A percentile compares a stretch with the other conserved stretches of the same genome.
phyloP scores from a whole-genome alignment of 371 early-diverging fungal genomes.

The Dichotomocladium elegans region DNA sequence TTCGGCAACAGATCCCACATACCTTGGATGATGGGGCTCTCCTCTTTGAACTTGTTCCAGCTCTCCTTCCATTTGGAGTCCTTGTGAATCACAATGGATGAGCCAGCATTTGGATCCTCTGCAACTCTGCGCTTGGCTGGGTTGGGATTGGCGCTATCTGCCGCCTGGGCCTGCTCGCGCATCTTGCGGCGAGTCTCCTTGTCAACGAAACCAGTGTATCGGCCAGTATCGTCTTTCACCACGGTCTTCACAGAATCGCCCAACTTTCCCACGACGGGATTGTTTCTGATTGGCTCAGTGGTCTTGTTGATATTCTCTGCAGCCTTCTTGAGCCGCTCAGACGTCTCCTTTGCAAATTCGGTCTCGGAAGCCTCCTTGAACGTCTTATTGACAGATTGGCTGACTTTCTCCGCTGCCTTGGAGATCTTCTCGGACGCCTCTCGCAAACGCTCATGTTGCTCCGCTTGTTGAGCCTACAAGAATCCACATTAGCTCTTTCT shows the following conservation, averaged over 20 bases:
- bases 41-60: conserved; percentile 92
- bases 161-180: conserved; percentile 53
- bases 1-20: conserved; percentile 4
- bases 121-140: conserved; percentile 20
- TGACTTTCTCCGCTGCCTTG: conserved; percentile 73
- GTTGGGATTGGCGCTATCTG: conserved; percentile 8
- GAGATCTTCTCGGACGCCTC: conserved; percentile 76
- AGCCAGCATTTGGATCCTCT: conserved; percentile 74
- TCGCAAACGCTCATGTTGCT: conserved; percentile 53
- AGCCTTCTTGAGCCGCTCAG: conserved; percentile 65
- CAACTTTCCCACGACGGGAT: conserved; percentile 67
- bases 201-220: conserved; percentile 75
- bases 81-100: conserved; percentile 85
- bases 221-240: conserved; percentile 69
- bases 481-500: not conserved
- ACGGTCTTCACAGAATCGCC: conserved; percentile 68
- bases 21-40: conserved; percentile 83
- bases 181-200: conserved; percentile 70
- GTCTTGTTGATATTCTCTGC: conserved; percentile 58
- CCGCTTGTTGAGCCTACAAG: conserved; percentile 34
- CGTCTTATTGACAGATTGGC: conserved; percentile 69
- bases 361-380: conserved; percentile 85
- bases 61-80: conserved; percentile 88
- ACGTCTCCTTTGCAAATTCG: conserved; percentile 77
- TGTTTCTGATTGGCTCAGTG: conserved; percentile 76